Conservation (phyloP, 2,329 filamentous ascomycete species). For the Claviceps quebecensis region DNA sequence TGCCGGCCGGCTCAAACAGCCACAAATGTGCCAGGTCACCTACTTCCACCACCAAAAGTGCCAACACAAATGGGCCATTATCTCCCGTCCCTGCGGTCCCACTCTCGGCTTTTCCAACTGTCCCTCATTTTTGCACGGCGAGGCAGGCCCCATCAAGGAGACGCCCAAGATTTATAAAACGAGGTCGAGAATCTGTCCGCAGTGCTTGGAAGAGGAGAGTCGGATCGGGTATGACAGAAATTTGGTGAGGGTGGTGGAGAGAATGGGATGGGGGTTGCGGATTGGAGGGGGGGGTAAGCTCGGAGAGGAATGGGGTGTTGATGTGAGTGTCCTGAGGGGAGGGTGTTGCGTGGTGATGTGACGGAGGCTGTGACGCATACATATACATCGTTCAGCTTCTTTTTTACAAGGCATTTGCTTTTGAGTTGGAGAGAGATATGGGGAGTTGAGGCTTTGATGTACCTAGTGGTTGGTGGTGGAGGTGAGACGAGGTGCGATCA, state of each 20-base stretch:
- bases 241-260: conserved; percentile 29
- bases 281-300: conserved; percentile 31
- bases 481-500: too few species aligned
- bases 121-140: conserved; percentile 20
- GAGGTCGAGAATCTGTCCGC: conserved; percentile 25
- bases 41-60: conserved; percentile 35
- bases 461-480: too few species aligned
- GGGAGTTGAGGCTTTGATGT: too few species aligned
- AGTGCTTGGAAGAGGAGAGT: conserved; percentile 20
- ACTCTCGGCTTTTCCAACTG: conserved; percentile 38
- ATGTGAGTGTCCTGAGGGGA: conserved; percentile 15
- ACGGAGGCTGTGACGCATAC: not conserved
- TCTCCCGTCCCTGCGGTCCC: conserved; percentile 32
- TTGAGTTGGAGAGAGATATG: not conserved
- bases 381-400: too few species aligned
- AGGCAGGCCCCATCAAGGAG: conserved; percentile 21
- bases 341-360: conserved; percentile 13
- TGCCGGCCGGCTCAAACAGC: too few species aligned
- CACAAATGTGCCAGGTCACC: conserved; percentile 32
- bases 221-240: conserved; percentile 32
- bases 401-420: not conserved
- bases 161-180: conserved; percentile 22
- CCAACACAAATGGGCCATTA: conserved; percentile 37
- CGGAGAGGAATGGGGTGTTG: conserved; percentile 22
- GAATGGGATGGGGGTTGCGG: conserved; percentile 29